Evolutionary conservation across 345 rosid species (phyloP), one percentile per base, ranked within the genome.

Genomic region (Acer negundo): DNA sequence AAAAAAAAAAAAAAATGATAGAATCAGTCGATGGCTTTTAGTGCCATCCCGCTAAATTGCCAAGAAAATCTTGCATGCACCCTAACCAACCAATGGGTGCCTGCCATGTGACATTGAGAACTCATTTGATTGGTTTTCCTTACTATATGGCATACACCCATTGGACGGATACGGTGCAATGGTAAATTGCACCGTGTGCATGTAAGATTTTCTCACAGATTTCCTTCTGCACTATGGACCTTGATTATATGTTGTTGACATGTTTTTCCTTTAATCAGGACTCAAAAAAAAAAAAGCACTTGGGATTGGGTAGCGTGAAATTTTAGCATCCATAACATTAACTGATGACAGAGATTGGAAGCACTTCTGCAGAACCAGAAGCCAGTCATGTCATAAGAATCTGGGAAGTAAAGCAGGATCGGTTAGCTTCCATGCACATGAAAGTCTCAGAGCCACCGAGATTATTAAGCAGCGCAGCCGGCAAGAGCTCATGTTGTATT

Each of bases 371-470:
- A 59, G 82, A 69, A n/a, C n/a, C n/a, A n/a, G n/a, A n/a, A n/a
- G n/a, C n/a, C n/a, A n/a, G n/a, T n/a, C 84, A 74, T 46, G 69
- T 53, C 19, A 70, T 77, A 17, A 53, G 44, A 8, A 77, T 81
- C 1, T 70, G 79, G 83, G 86, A 86, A 55, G 84, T 76, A 58
- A 82, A 77, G 75, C 69, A 64, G 62, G 81, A 85, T n/a, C 84
- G 80, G 3, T 40, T 87, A 28, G 81, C 66, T 10, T 63, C 70
- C 58, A 85, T 89, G 85, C 84, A 81, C 73, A 74, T 64, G 70
- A 87, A 83, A 76, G 80, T 89, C 80, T 68, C 85, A 6, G 65
- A 81, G 40, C 81, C 89, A 15, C 93, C 93, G 19, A 81, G 40
- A 22, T 66, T 89, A 26, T 74, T 89, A 61, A 77, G 78, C 72